Evolutionary conservation across 768 basidiomycete genomes (phyloP).

Genomic region (Boletus coccyginus): DNA sequence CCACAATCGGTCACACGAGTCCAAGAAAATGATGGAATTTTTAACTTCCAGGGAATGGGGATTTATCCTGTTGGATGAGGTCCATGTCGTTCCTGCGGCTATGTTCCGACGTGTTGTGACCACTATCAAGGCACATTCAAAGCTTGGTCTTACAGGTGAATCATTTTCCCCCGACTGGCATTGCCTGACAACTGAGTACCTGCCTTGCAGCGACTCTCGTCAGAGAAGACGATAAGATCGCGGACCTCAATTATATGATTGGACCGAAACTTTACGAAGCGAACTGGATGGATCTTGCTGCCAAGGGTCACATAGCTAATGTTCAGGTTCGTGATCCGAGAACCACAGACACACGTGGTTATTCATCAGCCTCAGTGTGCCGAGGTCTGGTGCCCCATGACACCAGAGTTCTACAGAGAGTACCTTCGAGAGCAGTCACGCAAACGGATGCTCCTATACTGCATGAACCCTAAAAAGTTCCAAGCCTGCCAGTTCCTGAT

Average conservation of each 20-base stretch:
- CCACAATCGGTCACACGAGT: constrained; percentile 96
- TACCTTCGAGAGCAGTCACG: constrained; percentile 91
- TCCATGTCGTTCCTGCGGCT: constrained; percentile 97
- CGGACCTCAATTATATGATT: constrained; percentile 98
- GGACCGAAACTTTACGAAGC: constrained; percentile 99
- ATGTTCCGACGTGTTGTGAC: constrained; percentile 99
- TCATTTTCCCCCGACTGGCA: neutral
- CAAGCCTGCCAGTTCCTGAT: constrained; percentile 99
- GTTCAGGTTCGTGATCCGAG: constrained; percentile 72
- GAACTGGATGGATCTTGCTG: constrained; percentile 99
- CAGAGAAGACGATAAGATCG: constrained; percentile 98
- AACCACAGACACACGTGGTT: neutral
- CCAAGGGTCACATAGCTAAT: constrained; percentile 98
- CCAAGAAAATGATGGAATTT: constrained; percentile 99
- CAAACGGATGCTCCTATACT: constrained; percentile 94
- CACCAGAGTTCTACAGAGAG: constrained; percentile 97
- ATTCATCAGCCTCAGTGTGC: constrained; percentile 65
- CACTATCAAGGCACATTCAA: constrained; percentile 98
- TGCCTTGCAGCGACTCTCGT: constrained; percentile 81
- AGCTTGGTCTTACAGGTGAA: constrained; percentile 92
- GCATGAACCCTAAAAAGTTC: constrained; percentile 99
- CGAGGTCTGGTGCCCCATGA: constrained; percentile 99
- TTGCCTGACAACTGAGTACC: constrained; percentile 1
- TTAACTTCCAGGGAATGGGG: constrained; percentile 98
- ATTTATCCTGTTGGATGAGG: constrained; percentile 95